Percentiles rank a stretch among this genome's conserved stretches.
phyloP scores from a whole-genome alignment of 106 monocot genomes.

The Allium sativum region DNA sequence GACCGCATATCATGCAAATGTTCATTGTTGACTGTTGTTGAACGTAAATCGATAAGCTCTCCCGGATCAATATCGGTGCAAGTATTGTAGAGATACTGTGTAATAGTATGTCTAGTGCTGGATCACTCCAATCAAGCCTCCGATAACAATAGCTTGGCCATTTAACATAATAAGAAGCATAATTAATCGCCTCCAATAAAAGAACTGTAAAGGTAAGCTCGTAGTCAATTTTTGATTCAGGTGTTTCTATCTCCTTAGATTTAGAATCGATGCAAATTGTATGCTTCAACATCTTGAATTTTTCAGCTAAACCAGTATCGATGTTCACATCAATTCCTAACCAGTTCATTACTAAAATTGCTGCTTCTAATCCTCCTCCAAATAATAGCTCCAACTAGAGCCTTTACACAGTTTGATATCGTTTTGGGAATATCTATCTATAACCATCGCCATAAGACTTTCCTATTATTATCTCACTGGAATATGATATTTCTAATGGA shows the following conservation, averaged over 20 bases:
- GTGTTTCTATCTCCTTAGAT: conserved; percentile 32
- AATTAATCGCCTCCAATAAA: conserved; percentile 79
- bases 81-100: conserved; percentile 52
- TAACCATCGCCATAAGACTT: conserved; percentile 76
- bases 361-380: conserved; percentile 58
- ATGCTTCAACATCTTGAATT: conserved; percentile 14
- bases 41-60: conserved; percentile 71
- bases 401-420: conserved; percentile 88
- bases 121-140: conserved; percentile 83
- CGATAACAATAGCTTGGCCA: conserved; percentile 60
- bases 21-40: conserved; percentile 88
- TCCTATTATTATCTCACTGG: conserved; percentile 51
- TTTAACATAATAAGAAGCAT: conserved; percentile 47
- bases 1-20: conserved; percentile 68
- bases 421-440: conserved; percentile 97
- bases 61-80: conserved; percentile 70
- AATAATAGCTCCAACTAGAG: conserved; percentile 87
- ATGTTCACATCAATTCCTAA: conserved; percentile 43
- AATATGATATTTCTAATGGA: conserved; percentile 19
- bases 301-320: conserved; percentile 34
- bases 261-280: conserved; percentile 27
- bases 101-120: conserved; percentile 69
- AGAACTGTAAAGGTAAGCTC: conserved; percentile 51
- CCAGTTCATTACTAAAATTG: conserved; percentile 72
- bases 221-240: conserved; percentile 67